Evolutionary conservation across 2,329 filamentous ascomycete species (phyloP), one percentile per base, ranked within the genome.

Genomic region (Botryotinia calthae): DNA sequence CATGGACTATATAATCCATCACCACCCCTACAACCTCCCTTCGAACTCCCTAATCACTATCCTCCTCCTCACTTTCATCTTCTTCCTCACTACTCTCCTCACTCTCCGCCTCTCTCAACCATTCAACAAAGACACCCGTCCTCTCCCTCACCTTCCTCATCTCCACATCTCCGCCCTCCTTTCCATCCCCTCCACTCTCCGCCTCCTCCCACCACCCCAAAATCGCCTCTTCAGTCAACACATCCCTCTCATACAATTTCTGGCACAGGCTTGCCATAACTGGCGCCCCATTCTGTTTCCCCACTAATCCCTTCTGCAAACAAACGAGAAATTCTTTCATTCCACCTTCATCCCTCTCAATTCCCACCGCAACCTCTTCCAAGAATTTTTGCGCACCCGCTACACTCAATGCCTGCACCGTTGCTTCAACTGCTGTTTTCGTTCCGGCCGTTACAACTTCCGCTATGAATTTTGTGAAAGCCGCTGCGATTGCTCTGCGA

Each of bases 211-310:
- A 98, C 96, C 96, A 99, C 65, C 88, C 87, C 78, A 95, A 84
- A 76, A 97, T 93, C 0, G 92, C 94, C 59, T 98, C 95, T 79
- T 97, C 94, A 80, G 97, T 94, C 1, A 98, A 83, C 25, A 97
- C 87, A 76, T 98, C 96, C 66, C 92, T 83, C 76, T 92, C 89
- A 80, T 97, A 97, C 69, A 98, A 85, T 82, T 94, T 93, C 83
- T 97, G 96, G 77, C 94, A 88, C 77, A 94, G 85, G 56, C 91
- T 93, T 5, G 95, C 87, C 48, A 98, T 86, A 16, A 98, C 87
- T 54, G 85, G 82, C 79, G 91, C 87, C 5, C 89, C 90, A 74
- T 89, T 90, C 64, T 86, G 85, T 65, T 88, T 85, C 72, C 90
- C 88, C 44, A 88, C 85, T 22, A 97, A 87, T 74, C 97, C 94